phyloP scores from a whole-genome alignment of 257 asterid genomes.

The Thymus quinquecostatus region DNA sequence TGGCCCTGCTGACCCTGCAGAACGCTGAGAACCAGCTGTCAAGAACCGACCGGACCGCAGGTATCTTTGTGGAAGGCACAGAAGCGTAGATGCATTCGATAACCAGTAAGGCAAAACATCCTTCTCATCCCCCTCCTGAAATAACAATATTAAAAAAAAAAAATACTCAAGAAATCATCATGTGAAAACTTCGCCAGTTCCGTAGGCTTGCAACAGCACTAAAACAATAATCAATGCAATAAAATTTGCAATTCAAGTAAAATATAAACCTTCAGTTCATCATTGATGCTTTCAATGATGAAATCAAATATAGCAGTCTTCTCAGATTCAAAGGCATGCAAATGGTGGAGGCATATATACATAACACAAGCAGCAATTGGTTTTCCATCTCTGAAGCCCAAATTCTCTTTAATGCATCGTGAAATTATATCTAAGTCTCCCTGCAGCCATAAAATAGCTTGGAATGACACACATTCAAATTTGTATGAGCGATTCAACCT shows the following conservation, averaged over 20 bases:
- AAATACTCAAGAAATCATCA: constrained; percentile 20
- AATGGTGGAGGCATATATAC: constrained; percentile 89
- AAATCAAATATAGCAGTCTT: constrained; percentile 89
- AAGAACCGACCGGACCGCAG: constrained; percentile 84
- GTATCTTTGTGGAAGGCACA: constrained; percentile 91
- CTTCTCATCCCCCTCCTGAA: constrained; percentile 82
- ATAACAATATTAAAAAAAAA: constrained; percentile 24
- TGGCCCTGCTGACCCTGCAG: constrained; percentile 71
- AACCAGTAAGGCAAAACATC: constrained; percentile 91
- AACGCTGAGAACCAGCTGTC: constrained; percentile 74
- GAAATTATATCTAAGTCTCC: constrained; percentile 76
- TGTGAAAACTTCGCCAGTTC: constrained; percentile 15
- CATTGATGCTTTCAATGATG: constrained; percentile 80
- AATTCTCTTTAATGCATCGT: constrained; percentile 83
- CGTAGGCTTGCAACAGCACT: constrained; percentile 16
- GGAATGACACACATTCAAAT: constrained; percentile 16
- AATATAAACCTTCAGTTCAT: constrained; percentile 77
- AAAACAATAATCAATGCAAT: constrained; percentile 4
- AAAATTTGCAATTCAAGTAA: constrained; percentile 4
- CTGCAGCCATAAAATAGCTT: constrained; percentile 45
- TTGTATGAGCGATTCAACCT: neutral
- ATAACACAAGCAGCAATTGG: constrained; percentile 95
- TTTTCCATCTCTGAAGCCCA: constrained; percentile 92
- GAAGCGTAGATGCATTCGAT: constrained; percentile 91
- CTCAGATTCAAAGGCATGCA: constrained; percentile 97